These are phyloP conservation scores for Austroboletus rostrupii DNA, from an alignment of 1,284 basidiomycete species.

Conservation along the genomic window DNA sequence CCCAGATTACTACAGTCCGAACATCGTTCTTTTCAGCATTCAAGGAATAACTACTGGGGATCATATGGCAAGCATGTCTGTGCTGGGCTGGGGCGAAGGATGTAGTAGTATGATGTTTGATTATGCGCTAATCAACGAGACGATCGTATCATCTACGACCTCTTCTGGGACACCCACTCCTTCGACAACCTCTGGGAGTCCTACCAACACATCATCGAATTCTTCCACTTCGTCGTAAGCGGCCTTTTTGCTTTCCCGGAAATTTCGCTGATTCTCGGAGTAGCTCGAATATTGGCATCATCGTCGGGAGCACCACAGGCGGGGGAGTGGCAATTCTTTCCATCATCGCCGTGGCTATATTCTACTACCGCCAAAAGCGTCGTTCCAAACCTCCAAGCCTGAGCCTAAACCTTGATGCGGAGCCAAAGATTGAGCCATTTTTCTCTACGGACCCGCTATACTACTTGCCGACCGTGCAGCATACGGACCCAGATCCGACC, in stretches of 20 bases:
- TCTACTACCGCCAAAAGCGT: not conserved
- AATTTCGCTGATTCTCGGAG: not conserved
- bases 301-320: not conserved
- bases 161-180: not conserved
- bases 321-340: not conserved
- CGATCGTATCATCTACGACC: constrained; percentile 7
- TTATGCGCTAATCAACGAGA: constrained; percentile 22
- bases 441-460: not conserved
- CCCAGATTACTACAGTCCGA: constrained; percentile 5
- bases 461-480: not conserved
- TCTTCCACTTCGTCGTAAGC: not conserved
- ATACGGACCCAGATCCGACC: not conserved
- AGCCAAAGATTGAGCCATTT: constrained; percentile 9
- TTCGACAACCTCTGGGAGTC: not conserved
- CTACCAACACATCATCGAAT: not conserved
- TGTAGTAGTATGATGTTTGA: constrained; percentile 27
- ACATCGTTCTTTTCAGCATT: constrained; percentile 16
- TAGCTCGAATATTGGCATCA: not conserved
- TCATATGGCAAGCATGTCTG: constrained; percentile 12
- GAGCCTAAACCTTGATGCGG: not conserved
- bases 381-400: not conserved
- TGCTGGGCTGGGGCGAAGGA: constrained; percentile 8
- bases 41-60: constrained; percentile 12
- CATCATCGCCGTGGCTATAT: not conserved
- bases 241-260: not conserved